phyloP scores from a whole-genome alignment of 2,329 filamentous ascomycete genomes.

The Fragosphaeria purpurea region DNA sequence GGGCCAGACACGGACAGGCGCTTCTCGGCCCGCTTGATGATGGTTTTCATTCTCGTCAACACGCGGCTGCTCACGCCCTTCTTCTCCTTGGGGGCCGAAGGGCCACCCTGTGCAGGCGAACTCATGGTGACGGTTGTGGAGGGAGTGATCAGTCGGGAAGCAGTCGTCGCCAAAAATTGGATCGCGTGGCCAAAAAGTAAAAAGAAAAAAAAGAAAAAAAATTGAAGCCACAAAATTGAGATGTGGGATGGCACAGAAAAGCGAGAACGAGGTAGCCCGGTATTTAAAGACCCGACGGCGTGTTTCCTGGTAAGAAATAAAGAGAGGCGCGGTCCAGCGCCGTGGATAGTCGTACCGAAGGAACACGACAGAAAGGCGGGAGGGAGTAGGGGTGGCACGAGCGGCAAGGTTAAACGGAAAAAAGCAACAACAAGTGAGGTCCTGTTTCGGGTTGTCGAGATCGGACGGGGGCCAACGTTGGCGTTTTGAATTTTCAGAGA shows the following conservation, averaged over 20 bases:
- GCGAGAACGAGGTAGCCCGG: background rate
- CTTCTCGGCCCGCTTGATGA: constrained; percentile 35
- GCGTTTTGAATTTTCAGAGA: background rate
- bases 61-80: constrained; percentile 39
- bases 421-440: background rate
- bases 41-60: constrained; percentile 39
- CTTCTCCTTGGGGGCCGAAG: constrained; percentile 30
- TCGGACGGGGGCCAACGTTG: background rate
- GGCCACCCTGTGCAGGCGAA: constrained; percentile 29
- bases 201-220: too few species aligned
- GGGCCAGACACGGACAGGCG: constrained; percentile 14
- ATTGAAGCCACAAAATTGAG: background rate
- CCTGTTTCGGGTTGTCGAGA: constrained; percentile 1
- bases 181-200: too few species aligned
- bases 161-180: background rate
- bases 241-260: background rate
- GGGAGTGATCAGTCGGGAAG: background rate
- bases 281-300: constrained; percentile 3
- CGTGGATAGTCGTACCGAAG: constrained; percentile 1
- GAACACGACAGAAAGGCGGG: background rate
- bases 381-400: background rate
- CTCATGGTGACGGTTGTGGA: constrained; percentile 26
- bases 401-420: background rate
- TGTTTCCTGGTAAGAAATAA: constrained; percentile 4
- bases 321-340: background rate